Evolutionary conservation across 1,284 basidiomycete genomes (phyloP).

Genomic region (Ganoderma sinense): DNA sequence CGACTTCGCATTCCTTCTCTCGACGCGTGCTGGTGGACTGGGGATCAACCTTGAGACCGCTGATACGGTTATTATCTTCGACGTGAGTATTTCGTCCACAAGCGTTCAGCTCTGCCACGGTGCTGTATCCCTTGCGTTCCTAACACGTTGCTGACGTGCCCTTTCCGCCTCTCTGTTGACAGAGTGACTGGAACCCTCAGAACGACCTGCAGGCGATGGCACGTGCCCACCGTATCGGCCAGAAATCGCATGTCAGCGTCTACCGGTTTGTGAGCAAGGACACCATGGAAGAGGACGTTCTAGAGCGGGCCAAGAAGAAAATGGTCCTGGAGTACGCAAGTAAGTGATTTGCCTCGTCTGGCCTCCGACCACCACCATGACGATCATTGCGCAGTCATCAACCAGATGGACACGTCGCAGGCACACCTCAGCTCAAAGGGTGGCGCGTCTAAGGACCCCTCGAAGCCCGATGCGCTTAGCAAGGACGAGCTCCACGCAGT

Average conservation of each 20-base stretch:
- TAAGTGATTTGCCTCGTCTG: conserved; percentile 53
- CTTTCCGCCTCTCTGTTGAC: conserved; percentile 30
- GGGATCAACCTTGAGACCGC: conserved; percentile 99
- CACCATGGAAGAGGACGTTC: conserved; percentile 98
- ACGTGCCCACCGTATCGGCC: conserved; percentile 94
- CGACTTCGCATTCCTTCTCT: conserved; percentile 85
- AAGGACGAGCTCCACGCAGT: conserved; percentile 99
- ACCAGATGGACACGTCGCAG: conserved; percentile 99
- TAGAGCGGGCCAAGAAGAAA: conserved; percentile 98
- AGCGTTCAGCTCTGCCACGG: conserved; percentile 19
- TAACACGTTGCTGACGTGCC: conserved; percentile 34
- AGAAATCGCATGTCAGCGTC: conserved; percentile 98
- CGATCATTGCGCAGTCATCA: conserved; percentile 77
- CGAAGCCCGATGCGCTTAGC: conserved; percentile 89
- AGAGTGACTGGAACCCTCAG: conserved; percentile 97
- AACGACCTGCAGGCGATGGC: conserved; percentile 99
- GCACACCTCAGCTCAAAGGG: conserved; percentile 91
- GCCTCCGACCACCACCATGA: conserved; percentile 27
- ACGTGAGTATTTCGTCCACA: conserved; percentile 63
- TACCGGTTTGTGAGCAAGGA: conserved; percentile 99
- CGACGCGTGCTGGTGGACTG: conserved; percentile 96
- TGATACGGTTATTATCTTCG: conserved; percentile 99
- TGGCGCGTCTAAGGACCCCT: conserved; percentile 58
- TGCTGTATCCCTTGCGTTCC: conserved; percentile 24
- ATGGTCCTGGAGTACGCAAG: conserved; percentile 99